Evolutionary conservation across 2,329 filamentous ascomycete genomes (phyloP).

Genomic region (Tolypocladium guangdongense): DNA sequence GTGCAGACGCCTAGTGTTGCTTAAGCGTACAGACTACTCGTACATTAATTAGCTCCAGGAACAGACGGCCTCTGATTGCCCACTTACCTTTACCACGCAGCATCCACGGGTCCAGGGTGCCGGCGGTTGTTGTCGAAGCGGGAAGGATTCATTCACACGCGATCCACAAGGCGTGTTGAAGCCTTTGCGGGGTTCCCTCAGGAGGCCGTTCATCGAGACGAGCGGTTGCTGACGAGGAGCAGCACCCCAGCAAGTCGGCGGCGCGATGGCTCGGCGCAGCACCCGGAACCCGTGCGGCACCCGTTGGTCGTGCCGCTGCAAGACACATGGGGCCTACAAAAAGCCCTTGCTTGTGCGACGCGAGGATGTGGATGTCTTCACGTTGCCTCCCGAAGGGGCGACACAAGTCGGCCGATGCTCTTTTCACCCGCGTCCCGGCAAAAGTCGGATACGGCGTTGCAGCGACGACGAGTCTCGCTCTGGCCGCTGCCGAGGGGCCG

Average conservation of each 20-base stretch:
- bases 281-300: not conserved
- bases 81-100: not conserved
- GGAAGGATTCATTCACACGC: not conserved
- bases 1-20: no score
- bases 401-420: not conserved
- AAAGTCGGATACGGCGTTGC: no score
- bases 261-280: not conserved
- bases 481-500: no score
- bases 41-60: not conserved
- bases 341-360: not conserved
- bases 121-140: not conserved
- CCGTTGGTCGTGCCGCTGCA: not conserved
- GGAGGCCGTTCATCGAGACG: not conserved
- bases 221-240: not conserved
- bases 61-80: not conserved
- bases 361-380: not conserved
- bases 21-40: not conserved
- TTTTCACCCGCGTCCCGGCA: no score
- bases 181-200: not conserved
- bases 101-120: not conserved
- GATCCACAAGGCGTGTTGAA: not conserved
- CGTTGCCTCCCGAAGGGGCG: no score
- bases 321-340: not conserved
- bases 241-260: not conserved
- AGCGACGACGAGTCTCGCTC: no score